Base-by-base conservation (phyloP, 2,329 filamentous ascomycete genomes). In the Fusarium penzigii region DNA sequence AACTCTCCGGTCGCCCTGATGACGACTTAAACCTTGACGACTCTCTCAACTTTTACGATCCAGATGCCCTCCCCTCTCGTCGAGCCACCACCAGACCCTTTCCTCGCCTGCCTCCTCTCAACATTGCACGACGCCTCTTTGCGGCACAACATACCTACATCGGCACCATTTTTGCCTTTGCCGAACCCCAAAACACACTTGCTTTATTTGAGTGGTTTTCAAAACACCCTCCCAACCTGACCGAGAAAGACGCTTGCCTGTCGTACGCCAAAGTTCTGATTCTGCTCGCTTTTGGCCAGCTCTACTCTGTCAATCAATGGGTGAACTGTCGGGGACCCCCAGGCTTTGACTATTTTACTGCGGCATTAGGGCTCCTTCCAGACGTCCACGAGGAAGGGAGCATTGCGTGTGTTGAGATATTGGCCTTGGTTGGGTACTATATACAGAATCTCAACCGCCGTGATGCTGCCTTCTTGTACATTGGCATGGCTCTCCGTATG, bases 261-360 rank as follows among this genome's bases (percentile, higher is more conserved):
- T 65, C 69, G 1, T 79, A 79, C 54, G 78, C 79, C 50, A 79
- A 83, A 46, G 68, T 80, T 5, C 67, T 83, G 3, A 66, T 82
- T 39, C 75, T 82, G 6, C 68, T 83, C 10, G 79, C 80, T 1
- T 81, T 81, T 57, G 81, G 81, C 0, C 75, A 82, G 55, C 72
- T 83, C 57, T 84, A 83, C 60, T 81, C 78, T 3, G 73, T 83
- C 44, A 84, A 84, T 56, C 78, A 82, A 48, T 81, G 77, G 76
- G 75, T 77, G 1, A 74, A 75, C 42, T 74, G 73, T 58, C 74
- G 78, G 39, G 78, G 79, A 0, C 80, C 80, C 0, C 81, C 81
- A 0, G 81, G 81, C 0, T 83, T 83, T 59, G 73, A 75, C 13
- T 83, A 79, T 55, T 83, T 84, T 62, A 75, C 75, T 17, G 72